These are phyloP conservation scores for Corynespora cassiicola DNA, from an alignment of 2,329 filamentous ascomycete species.

Conservation along the genomic window DNA sequence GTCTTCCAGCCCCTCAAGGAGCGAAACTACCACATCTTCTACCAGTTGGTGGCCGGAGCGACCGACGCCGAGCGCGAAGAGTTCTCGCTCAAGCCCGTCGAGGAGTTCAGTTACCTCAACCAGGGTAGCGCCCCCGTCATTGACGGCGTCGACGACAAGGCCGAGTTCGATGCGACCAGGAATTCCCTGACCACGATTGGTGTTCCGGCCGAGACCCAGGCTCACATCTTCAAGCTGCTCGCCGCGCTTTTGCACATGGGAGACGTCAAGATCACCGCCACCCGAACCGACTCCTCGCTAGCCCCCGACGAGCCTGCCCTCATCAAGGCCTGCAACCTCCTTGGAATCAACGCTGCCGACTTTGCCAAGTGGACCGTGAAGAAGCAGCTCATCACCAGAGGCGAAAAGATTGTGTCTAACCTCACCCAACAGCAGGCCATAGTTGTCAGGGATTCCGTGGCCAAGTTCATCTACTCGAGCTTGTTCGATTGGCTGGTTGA, in stretches of 20 bases:
- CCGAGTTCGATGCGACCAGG: slow-evolving; percentile 88
- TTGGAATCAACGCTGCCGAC: slow-evolving; percentile 84
- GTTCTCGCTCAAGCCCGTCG: slow-evolving; percentile 78
- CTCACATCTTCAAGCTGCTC: slow-evolving; percentile 86
- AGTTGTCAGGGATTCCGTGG: slow-evolving; percentile 95
- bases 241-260: slow-evolving; percentile 92
- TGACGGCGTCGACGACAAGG: slow-evolving; percentile 93
- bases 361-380: slow-evolving; percentile 99
- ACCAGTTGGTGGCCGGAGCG: slow-evolving; percentile 93
- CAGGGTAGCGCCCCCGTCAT: slow-evolving; percentile 91
- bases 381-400: slow-evolving; percentile 95
- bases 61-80: slow-evolving; percentile 82
- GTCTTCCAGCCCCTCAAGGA: slow-evolving; percentile 98
- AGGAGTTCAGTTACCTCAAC: slow-evolving; percentile 95
- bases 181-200: slow-evolving; percentile 88
- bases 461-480: slow-evolving; percentile 98
- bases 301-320: slow-evolving; percentile 82
- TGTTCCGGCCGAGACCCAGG: slow-evolving; percentile 75
- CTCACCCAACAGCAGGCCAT: slow-evolving; percentile 90
- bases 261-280: slow-evolving; percentile 94
- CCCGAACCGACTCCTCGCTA: slow-evolving; percentile 85
- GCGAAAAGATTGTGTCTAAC: slow-evolving; percentile 97
- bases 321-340: slow-evolving; percentile 78
- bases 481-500: slow-evolving; percentile 99
- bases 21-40: slow-evolving; percentile 99